Evolutionary conservation across 2,329 filamentous ascomycete species (phyloP).

Genomic region (Gyromitra esculenta): DNA sequence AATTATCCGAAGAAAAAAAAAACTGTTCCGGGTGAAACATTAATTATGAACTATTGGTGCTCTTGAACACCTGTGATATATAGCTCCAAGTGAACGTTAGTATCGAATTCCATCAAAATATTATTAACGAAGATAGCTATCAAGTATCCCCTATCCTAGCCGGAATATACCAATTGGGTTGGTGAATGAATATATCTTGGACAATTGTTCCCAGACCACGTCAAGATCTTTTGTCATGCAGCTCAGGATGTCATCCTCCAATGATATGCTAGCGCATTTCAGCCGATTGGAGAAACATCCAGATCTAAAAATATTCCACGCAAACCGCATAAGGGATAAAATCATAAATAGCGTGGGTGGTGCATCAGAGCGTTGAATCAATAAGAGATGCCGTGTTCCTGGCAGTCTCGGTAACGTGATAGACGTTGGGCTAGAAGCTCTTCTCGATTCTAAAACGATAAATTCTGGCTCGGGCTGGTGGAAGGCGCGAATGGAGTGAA

Average conservation of each 20-base stretch:
- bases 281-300: background rate
- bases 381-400: slow-evolving; percentile 1
- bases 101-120: background rate
- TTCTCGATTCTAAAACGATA: background rate
- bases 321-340: background rate
- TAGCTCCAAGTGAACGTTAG: too few species aligned
- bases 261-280: background rate
- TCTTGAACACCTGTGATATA: too few species aligned
- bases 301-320: slow-evolving; percentile 3
- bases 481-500: too few species aligned
- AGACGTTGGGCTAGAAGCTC: background rate
- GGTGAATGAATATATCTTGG: background rate
- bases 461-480: background rate
- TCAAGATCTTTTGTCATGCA: slow-evolving; percentile 13
- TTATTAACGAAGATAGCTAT: background rate
- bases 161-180: background rate
- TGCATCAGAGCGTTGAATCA: background rate
- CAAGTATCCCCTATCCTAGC: background rate
- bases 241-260: background rate
- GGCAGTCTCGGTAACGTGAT: slow-evolving; percentile 2
- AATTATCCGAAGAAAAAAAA: background rate
- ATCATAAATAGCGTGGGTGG: too few species aligned
- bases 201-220: background rate
- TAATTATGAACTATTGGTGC: too few species aligned
- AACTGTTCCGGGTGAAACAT: too few species aligned